Conservation (phyloP, 2,329 filamentous ascomycete species). For the Ascochyta pisi region DNA sequence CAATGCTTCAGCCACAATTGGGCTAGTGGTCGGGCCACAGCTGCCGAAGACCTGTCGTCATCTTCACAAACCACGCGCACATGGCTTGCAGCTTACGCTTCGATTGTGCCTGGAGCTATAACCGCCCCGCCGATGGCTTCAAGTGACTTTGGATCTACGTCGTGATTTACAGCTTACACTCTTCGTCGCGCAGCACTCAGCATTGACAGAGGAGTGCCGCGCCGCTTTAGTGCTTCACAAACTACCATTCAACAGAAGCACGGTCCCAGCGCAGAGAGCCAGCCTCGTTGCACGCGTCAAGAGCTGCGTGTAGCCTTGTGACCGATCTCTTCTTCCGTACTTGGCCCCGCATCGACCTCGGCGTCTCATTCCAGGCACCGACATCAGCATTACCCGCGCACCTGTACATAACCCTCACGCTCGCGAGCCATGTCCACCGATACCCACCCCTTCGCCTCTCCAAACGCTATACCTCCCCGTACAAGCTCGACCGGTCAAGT, state of each 20-base stretch:
- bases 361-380: slow-evolving; percentile 13
- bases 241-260: slow-evolving; percentile 12
- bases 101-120: slow-evolving; percentile 3
- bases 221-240: background rate
- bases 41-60: slow-evolving; percentile 5
- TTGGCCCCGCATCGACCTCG: slow-evolving; percentile 17
- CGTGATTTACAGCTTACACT: background rate
- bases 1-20: slow-evolving; percentile 8
- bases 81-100: slow-evolving; percentile 1
- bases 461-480: slow-evolving; percentile 51
- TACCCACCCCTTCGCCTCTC: slow-evolving; percentile 44
- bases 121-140: background rate
- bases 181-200: background rate
- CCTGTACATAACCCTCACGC: slow-evolving; percentile 7
- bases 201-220: background rate
- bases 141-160: slow-evolving; percentile 2
- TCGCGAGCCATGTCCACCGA: slow-evolving; percentile 12
- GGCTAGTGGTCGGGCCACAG: slow-evolving; percentile 11
- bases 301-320: slow-evolving; percentile 12
- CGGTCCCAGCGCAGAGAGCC: slow-evolving; percentile 11
- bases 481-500: slow-evolving; percentile 47
- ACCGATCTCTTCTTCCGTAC: background rate
- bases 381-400: slow-evolving; percentile 18
- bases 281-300: slow-evolving; percentile 11
- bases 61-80: slow-evolving; percentile 6